These are phyloP conservation scores for Colletotrichum magnum DNA, from an alignment of 2,329 filamentous ascomycete genomes.

Conservation along the genomic window DNA sequence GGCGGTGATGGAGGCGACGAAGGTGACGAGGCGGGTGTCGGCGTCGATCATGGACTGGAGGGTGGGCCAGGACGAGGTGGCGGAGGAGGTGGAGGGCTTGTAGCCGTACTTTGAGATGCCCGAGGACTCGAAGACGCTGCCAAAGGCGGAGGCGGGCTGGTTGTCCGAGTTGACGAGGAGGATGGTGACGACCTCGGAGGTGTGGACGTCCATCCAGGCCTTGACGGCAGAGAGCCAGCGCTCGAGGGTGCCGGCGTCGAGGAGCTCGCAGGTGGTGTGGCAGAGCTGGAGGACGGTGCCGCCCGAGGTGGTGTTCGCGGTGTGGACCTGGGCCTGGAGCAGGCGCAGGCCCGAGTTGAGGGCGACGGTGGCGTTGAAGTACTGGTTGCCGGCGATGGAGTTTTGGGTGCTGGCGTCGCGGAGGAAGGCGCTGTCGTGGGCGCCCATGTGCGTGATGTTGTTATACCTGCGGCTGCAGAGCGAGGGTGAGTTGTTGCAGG, in stretches of 20 bases:
- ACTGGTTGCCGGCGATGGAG: constrained; percentile 80
- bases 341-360: constrained; percentile 80
- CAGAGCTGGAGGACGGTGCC: constrained; percentile 71
- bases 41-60: constrained; percentile 77
- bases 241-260: constrained; percentile 77
- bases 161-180: constrained; percentile 80
- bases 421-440: constrained; percentile 81
- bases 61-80: constrained; percentile 75
- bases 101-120: constrained; percentile 75
- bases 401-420: constrained; percentile 73
- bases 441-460: constrained; percentile 83
- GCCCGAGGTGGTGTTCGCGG: constrained; percentile 60
- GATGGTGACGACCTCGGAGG: constrained; percentile 82
- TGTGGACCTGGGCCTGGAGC: constrained; percentile 80
- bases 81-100: constrained; percentile 61
- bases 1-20: constrained; percentile 70
- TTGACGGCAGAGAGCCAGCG: constrained; percentile 76
- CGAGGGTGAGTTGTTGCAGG: constrained; percentile 86
- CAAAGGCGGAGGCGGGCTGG: constrained; percentile 68
- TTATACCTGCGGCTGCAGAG: constrained; percentile 81
- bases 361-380: constrained; percentile 78
- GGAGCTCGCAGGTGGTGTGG: constrained; percentile 75
- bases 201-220: constrained; percentile 77
- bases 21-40: constrained; percentile 76
- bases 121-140: constrained; percentile 66